Conservation (phyloP, 2,329 filamentous ascomycete species). For the Helicocarpus griseus region DNA sequence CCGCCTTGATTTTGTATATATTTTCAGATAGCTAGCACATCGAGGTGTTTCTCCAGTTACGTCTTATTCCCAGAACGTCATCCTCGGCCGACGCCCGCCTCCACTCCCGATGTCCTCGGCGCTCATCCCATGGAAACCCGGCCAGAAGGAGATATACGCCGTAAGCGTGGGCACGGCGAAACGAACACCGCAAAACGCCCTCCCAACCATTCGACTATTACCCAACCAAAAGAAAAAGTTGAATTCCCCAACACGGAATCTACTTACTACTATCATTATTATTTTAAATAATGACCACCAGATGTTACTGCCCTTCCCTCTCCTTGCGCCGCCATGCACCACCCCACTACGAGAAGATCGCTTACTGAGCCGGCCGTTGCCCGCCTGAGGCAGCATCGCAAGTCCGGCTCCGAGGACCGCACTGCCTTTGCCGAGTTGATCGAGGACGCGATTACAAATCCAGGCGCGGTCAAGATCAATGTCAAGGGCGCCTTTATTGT, state of each 20-base stretch:
- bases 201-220: neutral
- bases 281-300: neutral
- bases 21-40: too few relatives aligned
- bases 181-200: conserved; percentile 8
- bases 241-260: neutral
- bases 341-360: conserved; percentile 20
- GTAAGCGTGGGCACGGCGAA: conserved; percentile 36
- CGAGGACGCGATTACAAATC: conserved; percentile 45
- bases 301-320: neutral
- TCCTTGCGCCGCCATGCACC: conserved; percentile 20
- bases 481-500: conserved; percentile 95
- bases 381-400: conserved; percentile 14
- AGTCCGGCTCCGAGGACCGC: conserved; percentile 18
- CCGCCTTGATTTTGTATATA: neutral
- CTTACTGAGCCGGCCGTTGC: conserved; percentile 13
- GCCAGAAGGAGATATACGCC: conserved; percentile 38
- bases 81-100: conserved; percentile 9
- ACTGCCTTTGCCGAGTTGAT: conserved; percentile 20
- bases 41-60: too few relatives aligned
- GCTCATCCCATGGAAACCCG: conserved; percentile 17
- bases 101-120: conserved; percentile 7
- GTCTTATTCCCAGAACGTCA: neutral
- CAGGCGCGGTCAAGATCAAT: conserved; percentile 78
- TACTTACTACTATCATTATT: neutral
- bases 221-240: neutral